phyloP scores from a whole-genome alignment of 176 grass and related monocot species.

The Avena insularis region DNA sequence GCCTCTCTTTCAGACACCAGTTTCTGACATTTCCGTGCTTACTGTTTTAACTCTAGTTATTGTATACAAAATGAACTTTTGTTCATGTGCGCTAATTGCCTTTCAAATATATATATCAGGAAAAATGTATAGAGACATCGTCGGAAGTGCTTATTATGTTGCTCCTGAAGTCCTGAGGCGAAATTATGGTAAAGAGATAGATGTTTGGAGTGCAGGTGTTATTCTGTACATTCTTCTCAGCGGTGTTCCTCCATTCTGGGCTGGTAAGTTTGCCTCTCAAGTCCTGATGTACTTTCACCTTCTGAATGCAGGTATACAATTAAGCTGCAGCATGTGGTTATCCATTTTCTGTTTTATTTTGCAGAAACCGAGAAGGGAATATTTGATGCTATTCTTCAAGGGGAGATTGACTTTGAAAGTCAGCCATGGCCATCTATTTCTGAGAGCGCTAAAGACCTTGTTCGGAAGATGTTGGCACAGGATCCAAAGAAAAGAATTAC shows the following conservation, averaged over 20 bases:
- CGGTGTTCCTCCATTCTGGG: constrained; percentile 98
- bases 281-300: constrained; percentile 24
- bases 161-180: constrained; percentile 83
- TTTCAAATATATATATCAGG: constrained; percentile 57
- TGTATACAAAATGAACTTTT: background rate
- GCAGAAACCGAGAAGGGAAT: constrained; percentile 97
- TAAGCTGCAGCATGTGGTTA: constrained; percentile 36
- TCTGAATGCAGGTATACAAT: constrained; percentile 39
- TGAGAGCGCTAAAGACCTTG: constrained; percentile 83
- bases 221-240: constrained; percentile 99
- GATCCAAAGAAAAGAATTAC: constrained; percentile 97
- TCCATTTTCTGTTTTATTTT: constrained; percentile 42
- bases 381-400: constrained; percentile 86
- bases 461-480: constrained; percentile 87
- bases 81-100: constrained; percentile 28
- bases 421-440: constrained; percentile 93
- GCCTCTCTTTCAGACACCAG: background rate
- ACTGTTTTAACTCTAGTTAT: constrained; percentile 10
- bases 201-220: constrained; percentile 97
- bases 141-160: constrained; percentile 97
- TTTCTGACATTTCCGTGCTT: background rate
- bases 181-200: constrained; percentile 89
- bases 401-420: constrained; percentile 91
- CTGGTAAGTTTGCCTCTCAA: constrained; percentile 59
- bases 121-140: constrained; percentile 91